Evolutionary conservation across 306 rosid genomes (phyloP), one percentile per base, ranked within the genome.

Genomic region (Sindora glabra): DNA sequence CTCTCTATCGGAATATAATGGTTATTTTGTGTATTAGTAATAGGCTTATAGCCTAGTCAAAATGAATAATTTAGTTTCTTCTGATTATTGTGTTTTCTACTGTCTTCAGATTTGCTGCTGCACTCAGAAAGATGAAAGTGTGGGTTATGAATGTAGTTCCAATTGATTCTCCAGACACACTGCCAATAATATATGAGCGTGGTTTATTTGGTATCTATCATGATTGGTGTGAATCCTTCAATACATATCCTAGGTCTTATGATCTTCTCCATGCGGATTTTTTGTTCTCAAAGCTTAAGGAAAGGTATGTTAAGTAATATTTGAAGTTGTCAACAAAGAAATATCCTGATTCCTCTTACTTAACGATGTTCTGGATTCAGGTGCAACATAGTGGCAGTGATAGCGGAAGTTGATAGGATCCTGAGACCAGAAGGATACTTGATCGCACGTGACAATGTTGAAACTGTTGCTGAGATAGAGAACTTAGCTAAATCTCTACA

Each of bases 81-180:
- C 15, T 33, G 26, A 27, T 16, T 48, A 42, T 11, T 52, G 38
- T 34, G 30, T 54, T 68, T 1, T 13, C 3, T 61, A 8, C 9
- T 60, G 41, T 56, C 34, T 72, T 45, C 63, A 88, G 94, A 61
- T 89, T 89, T 83, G 94, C 96, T 51, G 90, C 90, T 0, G 88
- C 94, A n/a, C 78, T 89, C 27, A 80, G 64, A 70, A 68, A 49
- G 51, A 34, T 85, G 30, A 82, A 70, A 59, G 57, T 89, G 8
- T 89, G 96, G 96, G 94, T 85, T 34, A 82, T 89, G 94, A 89
- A 89, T 74, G 94, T 89, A 38, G 90, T 89, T 48, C 84, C 84
- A 5, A 60, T 78, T 10, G 90, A 80, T 41, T 73, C 87, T 64
- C 81, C 81, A 2, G 88, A 89, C 74, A 89, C 96, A 12, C 80